Base-by-base conservation (phyloP, 1,139 yeast genomes). In the Groenewaldozyma sp. region DNA sequence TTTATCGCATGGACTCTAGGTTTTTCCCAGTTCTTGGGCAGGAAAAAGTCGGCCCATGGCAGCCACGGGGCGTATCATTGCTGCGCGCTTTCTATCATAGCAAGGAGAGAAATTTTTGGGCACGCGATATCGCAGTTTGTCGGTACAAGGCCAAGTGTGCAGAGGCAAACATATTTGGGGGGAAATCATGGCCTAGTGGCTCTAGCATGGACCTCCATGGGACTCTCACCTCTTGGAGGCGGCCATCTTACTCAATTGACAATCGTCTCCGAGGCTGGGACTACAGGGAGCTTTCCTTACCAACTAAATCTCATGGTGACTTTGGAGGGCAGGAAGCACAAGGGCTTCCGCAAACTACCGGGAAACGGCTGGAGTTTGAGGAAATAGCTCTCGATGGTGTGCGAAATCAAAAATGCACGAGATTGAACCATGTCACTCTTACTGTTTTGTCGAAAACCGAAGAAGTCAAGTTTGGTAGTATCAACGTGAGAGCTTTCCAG, bases 61-160 rank as follows among this genome's bases (percentile, higher is more conserved):
- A 33, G 5, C 41, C 46, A 10, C 31, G 53, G 26, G 53, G 53
- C 3, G 46, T 49, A 7, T 49, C 53, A 3, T 17, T 49, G 7
- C 29, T 49, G 11, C 38, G 46, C 4, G 53, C 48, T 27, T 49
- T 34, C 32, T 42, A 39, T 38, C 21, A 31, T 18, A 16, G 34
- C 27, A 36, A 40, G 21, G 39, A 37, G 9, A 24, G 34, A 18
- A 27, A 14, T 16, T 34, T 37, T 5, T 24, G 35, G 22, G 28
- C 35, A 34, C 14, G 17, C 29, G 37, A 28, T 29, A 16, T 22
- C 24, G 24, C 39, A 37, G 17, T 11, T 24, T 29, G 19, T n/a
- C 22, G 22, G 5, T 5, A 16, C 7, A 14, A 18, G 17, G 10
- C 17, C 7, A 21, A 29, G n/a, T 6, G 6, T 10, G 5, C 17